Base-by-base conservation (phyloP, 495 filamentous ascomycete genomes). In the Pseudoneurospora amorphoporcata region DNA sequence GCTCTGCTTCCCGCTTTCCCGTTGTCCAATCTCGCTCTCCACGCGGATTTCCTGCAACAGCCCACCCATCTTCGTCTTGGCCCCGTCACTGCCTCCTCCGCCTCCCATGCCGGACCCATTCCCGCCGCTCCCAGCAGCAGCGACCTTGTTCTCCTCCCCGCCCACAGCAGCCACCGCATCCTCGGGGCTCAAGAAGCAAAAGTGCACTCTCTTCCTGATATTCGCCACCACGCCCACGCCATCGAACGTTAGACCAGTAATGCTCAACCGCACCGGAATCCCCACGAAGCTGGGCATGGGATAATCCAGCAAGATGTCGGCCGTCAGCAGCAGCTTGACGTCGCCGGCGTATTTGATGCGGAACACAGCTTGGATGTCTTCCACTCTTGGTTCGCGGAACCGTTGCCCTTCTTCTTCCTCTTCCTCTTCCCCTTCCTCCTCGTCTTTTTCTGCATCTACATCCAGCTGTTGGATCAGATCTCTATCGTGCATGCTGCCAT, bases 261-360 rank as follows among this genome's bases (percentile, higher is more conserved):
- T 94, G 74, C 94, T 95, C 3, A 99, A 85, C 76, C 93, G 92
- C 14, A 98, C 84, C 0, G 95, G 95, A 19, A 99, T 92, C 2
- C 93, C 92, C 10, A 97, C 95, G 75, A 99, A 99, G 81, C 91
- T 94, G 12, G 94, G 93, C 91, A 98, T 97, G 1, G 95, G 95
- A 79, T 98, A 99, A 82, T 99, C 95, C 39, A 99, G 91, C 23
- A 98, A 84, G 47, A 99, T 94, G 78, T 97, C 94, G 1, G 95
- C 93, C 16, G 95, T 98, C 23, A 99, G 83, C 68, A 93, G 93
- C 4, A 99, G 85, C 68, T 89, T 89, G 37, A 99, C 85, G 73
- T 97, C 90, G 1, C 95, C 95, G 1, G 88, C 86, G 80, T 99
- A 99, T 68, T 89, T 89, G 40, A 94, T 94, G 75, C 93, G 94